A percentile compares a stretch with the other conserved stretches of the same genome.
Evolutionary conservation across 352 stramenopile species (phyloP).

Genomic region (Globisporangium polare): DNA sequence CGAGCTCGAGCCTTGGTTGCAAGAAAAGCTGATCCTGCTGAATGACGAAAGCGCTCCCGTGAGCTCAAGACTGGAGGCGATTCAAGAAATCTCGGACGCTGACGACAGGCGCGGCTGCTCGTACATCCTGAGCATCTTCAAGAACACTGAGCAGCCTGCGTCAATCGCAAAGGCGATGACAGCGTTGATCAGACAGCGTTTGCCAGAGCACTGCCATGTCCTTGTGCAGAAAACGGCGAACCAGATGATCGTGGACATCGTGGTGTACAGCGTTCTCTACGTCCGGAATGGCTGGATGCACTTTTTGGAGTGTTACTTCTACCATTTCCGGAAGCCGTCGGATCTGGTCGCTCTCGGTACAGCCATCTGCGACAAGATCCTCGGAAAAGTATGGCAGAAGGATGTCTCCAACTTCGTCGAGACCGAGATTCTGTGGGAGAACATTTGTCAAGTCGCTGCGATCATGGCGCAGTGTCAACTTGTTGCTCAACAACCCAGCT

Average conservation of each 20-base stretch:
- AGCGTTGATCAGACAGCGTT: constrained; percentile 37
- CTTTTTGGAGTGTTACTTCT: constrained; percentile 79
- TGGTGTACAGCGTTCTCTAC: constrained; percentile 65
- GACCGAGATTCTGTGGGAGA: constrained; percentile 61
- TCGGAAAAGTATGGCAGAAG: constrained; percentile 25
- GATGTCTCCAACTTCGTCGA: constrained; percentile 22
- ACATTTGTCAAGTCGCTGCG: constrained; percentile 69
- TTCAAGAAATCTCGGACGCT: constrained; percentile 43
- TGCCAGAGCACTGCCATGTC: constrained; percentile 37
- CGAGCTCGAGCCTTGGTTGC: constrained; percentile 22
- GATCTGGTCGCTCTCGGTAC: constrained; percentile 39
- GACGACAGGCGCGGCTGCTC: constrained; percentile 44
- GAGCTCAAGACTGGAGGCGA: constrained; percentile 47
- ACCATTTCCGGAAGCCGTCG: constrained; percentile 32
- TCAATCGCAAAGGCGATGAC: constrained; percentile 51
- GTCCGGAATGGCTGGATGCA: constrained; percentile 82
- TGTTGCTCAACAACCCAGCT: constrained; percentile 22
- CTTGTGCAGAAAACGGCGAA: constrained; percentile 50
- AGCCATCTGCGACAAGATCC: constrained; percentile 38
- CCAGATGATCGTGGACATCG: constrained; percentile 60
- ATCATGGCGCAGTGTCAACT: constrained; percentile 39
- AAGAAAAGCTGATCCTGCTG: constrained; percentile 50
- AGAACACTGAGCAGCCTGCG: constrained; percentile 34
- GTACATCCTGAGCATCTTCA: constrained; percentile 55
- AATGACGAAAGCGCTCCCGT: constrained; percentile 42